Base-by-base conservation (phyloP, 2,329 filamentous ascomycete genomes). In the Thelonectria olida region DNA sequence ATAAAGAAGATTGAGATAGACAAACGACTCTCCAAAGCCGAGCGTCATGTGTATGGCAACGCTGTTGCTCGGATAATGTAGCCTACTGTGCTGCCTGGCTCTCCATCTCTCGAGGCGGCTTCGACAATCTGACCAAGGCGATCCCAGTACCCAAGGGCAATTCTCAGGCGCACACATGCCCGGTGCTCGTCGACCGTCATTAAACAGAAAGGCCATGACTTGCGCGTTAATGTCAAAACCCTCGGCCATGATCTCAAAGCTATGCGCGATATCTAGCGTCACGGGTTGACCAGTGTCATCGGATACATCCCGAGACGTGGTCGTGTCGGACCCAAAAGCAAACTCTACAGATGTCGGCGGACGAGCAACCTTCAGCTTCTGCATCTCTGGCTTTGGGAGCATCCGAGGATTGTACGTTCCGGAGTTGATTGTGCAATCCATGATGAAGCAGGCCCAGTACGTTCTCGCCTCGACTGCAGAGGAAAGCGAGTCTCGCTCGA, bases 401-500 rank as follows among this genome's bases (percentile, higher is more conserved):
- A 78, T 76, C 4, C 74, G 75, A 0, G 76, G 75, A 7, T 77
- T 76, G 22, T 78, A 78, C 0, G 75, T 79, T 0, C 79, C 79
- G 2, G 78, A 81, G 36, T 78, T 78, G 36, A 82, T 74, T 51
- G 80, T 76, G 9, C 79, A 77, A 58, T 81, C 79, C 72, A 82
- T 77, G 27, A 82, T 75, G 54, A 81, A 81, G 61, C 80, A 82
- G 0, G 75, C 75, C 80, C 80, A 82, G 42, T 80, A 81, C 0
- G 79, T 80, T 1, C 80, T 67, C 2, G 76, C 78, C 36, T 79
- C 74, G 4, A 77, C 74, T 0, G 76, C 73, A 0, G 69, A 64
- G 0, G 67, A 57, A 5, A 70, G 55, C 3, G 57, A 47, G 2
- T 62, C 66, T 2, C 45, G 22, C 8, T 70, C 61, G 13, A 34